Conservation (phyloP, 1,284 basidiomycete species). For the Chalciporus piperatoides region DNA sequence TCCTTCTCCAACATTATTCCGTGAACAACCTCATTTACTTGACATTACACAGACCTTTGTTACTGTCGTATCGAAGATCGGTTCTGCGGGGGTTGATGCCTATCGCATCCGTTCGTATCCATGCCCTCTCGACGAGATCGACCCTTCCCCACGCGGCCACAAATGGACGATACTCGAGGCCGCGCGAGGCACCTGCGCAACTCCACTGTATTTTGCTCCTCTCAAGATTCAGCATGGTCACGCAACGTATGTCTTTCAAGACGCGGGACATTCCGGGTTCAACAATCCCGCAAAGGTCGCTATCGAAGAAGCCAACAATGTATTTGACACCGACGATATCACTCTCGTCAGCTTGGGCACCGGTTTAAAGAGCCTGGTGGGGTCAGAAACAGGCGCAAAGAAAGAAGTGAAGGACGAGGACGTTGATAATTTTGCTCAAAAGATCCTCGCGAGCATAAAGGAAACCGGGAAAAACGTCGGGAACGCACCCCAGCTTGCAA, state of each 20-base stretch:
- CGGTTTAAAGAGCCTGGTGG: conserved; percentile 1
- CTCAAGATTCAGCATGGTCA: conserved; percentile 1
- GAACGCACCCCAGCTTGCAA: background rate
- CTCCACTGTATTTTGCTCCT: conserved; percentile 1
- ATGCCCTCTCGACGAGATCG: background rate
- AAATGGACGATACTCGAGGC: conserved; percentile 6
- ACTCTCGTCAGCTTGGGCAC: conserved; percentile 2
- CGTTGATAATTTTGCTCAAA: background rate
- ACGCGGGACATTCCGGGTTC: conserved; percentile 3
- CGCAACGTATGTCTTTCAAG: background rate
- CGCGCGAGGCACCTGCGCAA: conserved; percentile 1
- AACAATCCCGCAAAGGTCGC: conserved; percentile 4
- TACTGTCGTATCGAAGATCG: conserved; percentile 1
- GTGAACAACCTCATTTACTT: too few relatives aligned
- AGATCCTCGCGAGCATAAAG: background rate
- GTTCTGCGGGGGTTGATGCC: background rate
- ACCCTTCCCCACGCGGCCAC: conserved; percentile 2
- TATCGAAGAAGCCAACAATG: background rate
- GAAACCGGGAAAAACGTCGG: background rate
- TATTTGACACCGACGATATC: background rate
- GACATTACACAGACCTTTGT: background rate
- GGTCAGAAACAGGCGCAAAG: too few relatives aligned
- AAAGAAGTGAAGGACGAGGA: background rate
- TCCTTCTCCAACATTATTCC: too few relatives aligned
- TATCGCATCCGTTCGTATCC: conserved; percentile 3